Percentiles rank a stretch among this genome's conserved stretches.
These are phyloP conservation scores for Leptoxyphium fumago DNA, from an alignment of 2,329 filamentous ascomycete genomes.

Conservation along the genomic window DNA sequence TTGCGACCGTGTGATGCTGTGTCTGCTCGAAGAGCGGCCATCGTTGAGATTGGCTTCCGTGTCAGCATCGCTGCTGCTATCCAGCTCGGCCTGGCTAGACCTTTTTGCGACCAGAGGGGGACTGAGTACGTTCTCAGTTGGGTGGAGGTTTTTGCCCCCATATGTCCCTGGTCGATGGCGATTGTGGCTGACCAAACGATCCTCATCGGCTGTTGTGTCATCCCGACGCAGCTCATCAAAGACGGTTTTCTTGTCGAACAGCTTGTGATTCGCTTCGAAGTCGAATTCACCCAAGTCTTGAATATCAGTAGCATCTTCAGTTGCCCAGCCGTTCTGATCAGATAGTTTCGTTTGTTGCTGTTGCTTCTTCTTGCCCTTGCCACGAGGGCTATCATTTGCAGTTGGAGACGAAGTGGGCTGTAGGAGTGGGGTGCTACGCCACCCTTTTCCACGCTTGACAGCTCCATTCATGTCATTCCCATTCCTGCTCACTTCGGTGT, in stretches of 20 bases:
- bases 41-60: constrained; percentile 20
- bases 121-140: constrained; percentile 81
- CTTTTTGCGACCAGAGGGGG: constrained; percentile 19
- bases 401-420: constrained; percentile 41
- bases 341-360: constrained; percentile 27
- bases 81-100: constrained; percentile 12
- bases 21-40: constrained; percentile 18
- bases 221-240: constrained; percentile 87
- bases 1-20: constrained; percentile 11
- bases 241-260: constrained; percentile 84
- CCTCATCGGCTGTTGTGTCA: constrained; percentile 76
- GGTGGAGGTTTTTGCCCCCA: constrained; percentile 75
- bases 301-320: constrained; percentile 87
- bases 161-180: constrained; percentile 39
- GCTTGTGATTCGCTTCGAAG: constrained; percentile 75
- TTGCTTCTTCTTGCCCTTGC: constrained; percentile 25
- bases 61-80: constrained; percentile 20
- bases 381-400: constrained; percentile 21
- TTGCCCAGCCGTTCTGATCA: constrained; percentile 72
- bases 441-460: constrained; percentile 42
- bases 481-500: constrained; percentile 21
- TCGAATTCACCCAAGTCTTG: constrained; percentile 91
- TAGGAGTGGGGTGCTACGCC: constrained; percentile 52
- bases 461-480: constrained; percentile 24
- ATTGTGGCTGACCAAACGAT: constrained; percentile 83